phyloP scores from a whole-genome alignment of 441 rosid species.

The Adansonia madagascariensis region DNA sequence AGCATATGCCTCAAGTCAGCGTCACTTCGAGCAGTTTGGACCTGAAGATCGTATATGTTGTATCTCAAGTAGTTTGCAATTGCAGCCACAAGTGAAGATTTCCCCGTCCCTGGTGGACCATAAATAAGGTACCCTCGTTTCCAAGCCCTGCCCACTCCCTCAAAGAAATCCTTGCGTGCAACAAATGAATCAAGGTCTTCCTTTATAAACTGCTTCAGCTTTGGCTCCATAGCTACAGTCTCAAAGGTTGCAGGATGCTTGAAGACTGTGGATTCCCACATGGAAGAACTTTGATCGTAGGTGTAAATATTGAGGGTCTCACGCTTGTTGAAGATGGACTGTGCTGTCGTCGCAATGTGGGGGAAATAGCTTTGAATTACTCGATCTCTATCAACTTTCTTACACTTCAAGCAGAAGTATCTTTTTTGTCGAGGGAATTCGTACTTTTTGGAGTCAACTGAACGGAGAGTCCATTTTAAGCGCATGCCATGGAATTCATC shows the following conservation, averaged over 20 bases:
- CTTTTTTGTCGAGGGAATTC: conserved; percentile 13
- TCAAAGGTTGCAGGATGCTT: conserved; percentile 47
- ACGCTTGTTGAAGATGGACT: conserved; percentile 26
- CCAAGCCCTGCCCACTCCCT: conserved; percentile 48
- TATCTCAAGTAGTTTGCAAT: conserved; percentile 45
- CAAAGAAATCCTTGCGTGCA: conserved; percentile 38
- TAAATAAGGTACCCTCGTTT: conserved; percentile 50
- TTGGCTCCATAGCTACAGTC: conserved; percentile 43
- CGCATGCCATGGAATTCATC: conserved; percentile 37
- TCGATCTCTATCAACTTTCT: conserved; percentile 22
- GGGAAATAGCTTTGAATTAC: conserved; percentile 35
- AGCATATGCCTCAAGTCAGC: conserved; percentile 40
- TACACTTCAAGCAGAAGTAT: conserved; percentile 36
- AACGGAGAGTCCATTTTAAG: conserved; percentile 35
- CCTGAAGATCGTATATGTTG: conserved; percentile 47
- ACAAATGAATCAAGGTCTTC: conserved; percentile 43
- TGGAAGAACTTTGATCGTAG: conserved; percentile 22
- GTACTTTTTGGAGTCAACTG: conserved; percentile 30
- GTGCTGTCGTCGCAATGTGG: conserved; percentile 25
- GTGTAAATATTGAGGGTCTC: conserved; percentile 42
- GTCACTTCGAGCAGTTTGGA: conserved; percentile 40
- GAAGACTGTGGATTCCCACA: conserved; percentile 38
- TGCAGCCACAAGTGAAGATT: conserved; percentile 46
- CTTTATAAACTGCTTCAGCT: conserved; percentile 27
- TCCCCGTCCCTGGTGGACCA: conserved; percentile 52